phyloP scores from a whole-genome alignment of 164 flowering plant species.

The Umbilicus rupestris region DNA sequence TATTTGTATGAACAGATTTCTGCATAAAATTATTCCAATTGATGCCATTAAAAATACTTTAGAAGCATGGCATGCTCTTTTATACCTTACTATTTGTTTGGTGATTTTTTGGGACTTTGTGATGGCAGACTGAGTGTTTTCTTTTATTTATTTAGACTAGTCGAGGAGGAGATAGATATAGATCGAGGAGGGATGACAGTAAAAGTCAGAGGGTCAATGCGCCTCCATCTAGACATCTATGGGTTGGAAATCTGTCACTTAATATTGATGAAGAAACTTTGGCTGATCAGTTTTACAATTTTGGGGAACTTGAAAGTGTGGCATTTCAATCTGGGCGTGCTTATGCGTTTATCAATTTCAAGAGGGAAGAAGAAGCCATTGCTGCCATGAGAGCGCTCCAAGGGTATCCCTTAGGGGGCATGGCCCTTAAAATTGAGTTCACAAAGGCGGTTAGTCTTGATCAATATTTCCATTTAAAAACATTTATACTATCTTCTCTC shows the following conservation, averaged over 20 bases:
- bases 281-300: constrained; percentile 40
- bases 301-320: constrained; percentile 67
- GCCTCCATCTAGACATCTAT: constrained; percentile 76
- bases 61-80: no score
- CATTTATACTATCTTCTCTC: neutral
- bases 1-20: no score
- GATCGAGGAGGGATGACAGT: constrained; percentile 34
- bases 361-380: constrained; percentile 57
- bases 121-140: no score
- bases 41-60: no score
- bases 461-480: constrained; percentile 13
- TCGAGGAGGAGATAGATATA: constrained; percentile 40
- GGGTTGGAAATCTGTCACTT: constrained; percentile 83
- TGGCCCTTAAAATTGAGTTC: constrained; percentile 80
- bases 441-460: constrained; percentile 93
- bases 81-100: no score
- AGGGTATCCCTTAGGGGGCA: constrained; percentile 57
- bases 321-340: constrained; percentile 72
- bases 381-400: constrained; percentile 67
- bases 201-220: constrained; percentile 20
- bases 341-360: constrained; percentile 77
- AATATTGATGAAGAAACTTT: constrained; percentile 33
- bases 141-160: neutral
- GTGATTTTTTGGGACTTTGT: no score
- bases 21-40: no score